phyloP scores from a whole-genome alignment of 2,329 filamentous ascomycete genomes.

The Teratosphaeria destructans region DNA sequence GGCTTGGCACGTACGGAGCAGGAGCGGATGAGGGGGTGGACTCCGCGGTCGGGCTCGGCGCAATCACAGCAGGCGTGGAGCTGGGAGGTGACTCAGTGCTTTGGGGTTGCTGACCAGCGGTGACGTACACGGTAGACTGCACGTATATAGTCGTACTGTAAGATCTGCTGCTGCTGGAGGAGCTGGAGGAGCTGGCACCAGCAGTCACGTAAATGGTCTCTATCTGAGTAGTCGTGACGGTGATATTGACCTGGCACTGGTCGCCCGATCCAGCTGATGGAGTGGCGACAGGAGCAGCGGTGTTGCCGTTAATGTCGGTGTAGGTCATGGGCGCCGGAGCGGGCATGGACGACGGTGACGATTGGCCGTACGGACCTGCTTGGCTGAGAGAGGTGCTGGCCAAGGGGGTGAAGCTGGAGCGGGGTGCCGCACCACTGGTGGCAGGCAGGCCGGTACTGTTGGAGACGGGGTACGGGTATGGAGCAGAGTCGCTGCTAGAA shows the following conservation, averaged over 20 bases:
- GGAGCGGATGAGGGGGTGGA: not conserved
- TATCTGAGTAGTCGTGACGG: constrained; percentile 7
- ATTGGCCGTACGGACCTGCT: not conserved
- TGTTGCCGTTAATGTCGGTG: constrained; percentile 1
- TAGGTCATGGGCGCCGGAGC: not conserved
- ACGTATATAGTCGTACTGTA: constrained; percentile 4
- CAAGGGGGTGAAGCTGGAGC: not conserved
- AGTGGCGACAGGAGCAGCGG: not conserved
- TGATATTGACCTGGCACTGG: constrained; percentile 4
- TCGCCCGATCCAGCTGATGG: not conserved
- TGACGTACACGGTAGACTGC: not conserved
- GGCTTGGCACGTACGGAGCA: not conserved
- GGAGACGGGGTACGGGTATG: constrained; percentile 18
- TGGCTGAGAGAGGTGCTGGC: not conserved
- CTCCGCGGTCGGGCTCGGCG: constrained; percentile 1
- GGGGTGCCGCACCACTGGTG: constrained; percentile 11
- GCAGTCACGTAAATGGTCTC: constrained; percentile 2
- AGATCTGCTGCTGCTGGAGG: not conserved
- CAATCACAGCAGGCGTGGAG: constrained; percentile 1
- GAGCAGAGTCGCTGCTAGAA: constrained; percentile 12
- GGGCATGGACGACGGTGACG: not conserved
- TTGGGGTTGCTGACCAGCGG: not conserved
- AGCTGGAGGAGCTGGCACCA: not conserved
- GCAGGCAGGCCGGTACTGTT: constrained; percentile 20
- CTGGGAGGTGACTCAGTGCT: not conserved